Evolutionary conservation across 2,329 filamentous ascomycete genomes (phyloP).

Genomic region (Triangularia verruculosa): DNA sequence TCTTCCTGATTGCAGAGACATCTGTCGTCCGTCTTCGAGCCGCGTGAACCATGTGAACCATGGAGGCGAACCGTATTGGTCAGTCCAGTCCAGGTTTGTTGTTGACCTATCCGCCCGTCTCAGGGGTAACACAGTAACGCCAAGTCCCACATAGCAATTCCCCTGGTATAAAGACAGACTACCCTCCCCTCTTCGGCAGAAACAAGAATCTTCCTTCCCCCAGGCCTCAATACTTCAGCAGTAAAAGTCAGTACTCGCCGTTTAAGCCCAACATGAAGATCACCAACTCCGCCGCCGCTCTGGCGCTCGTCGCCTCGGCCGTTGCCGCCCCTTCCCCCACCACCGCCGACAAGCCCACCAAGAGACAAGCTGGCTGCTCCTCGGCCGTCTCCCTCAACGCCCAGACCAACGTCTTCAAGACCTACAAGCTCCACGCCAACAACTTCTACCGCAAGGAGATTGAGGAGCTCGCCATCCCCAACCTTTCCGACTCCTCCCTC

Average conservation of each 20-base stretch:
- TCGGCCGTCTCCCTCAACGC: constrained; percentile 39
- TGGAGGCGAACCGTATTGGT: background rate
- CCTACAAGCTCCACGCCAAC: constrained; percentile 42
- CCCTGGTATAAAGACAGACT: constrained; percentile 29
- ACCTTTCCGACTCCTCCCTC: constrained; percentile 32
- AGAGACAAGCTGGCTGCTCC: constrained; percentile 33
- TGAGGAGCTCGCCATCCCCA: constrained; percentile 32
- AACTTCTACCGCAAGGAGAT: constrained; percentile 39
- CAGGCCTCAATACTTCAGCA: constrained; percentile 20
- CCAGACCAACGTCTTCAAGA: constrained; percentile 37
- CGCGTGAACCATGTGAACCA: constrained; percentile 6
- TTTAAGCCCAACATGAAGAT: constrained; percentile 37
- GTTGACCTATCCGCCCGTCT: constrained; percentile 2
- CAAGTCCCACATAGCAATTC: background rate
- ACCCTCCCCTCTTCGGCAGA: constrained; percentile 16
- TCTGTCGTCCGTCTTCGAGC: constrained; percentile 7
- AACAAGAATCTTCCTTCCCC: constrained; percentile 10
- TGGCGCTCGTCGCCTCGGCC: constrained; percentile 37
- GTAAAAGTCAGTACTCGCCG: constrained; percentile 18
- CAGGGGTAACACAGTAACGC: constrained; percentile 9
- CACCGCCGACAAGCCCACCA: constrained; percentile 30
- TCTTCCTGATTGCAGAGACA: constrained; percentile 35
- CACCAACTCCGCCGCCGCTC: constrained; percentile 32
- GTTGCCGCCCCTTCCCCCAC: constrained; percentile 34
- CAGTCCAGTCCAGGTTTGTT: background rate